These are phyloP conservation scores for Penicillium taxi DNA, from an alignment of 495 filamentous ascomycete species.

Conservation along the genomic window DNA sequence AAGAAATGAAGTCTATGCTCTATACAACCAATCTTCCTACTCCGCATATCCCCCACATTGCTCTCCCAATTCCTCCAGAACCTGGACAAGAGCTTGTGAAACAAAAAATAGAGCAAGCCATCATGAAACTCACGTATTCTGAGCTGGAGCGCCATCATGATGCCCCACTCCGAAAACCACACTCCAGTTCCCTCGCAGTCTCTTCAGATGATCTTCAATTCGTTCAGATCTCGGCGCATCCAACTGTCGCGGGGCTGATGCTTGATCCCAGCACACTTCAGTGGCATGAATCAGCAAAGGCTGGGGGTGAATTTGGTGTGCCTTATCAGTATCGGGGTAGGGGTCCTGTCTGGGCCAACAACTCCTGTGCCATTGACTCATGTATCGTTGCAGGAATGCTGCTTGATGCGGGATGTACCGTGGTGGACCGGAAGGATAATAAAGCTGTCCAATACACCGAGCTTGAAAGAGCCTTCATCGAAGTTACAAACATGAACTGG, in stretches of 20 bases:
- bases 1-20: no score
- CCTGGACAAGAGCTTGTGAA: slow-evolving; percentile 7
- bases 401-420: slow-evolving; percentile 32
- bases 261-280: slow-evolving; percentile 7
- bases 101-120: slow-evolving; percentile 20
- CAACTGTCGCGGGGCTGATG: slow-evolving; percentile 10
- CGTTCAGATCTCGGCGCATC: slow-evolving; percentile 11
- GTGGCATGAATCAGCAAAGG: no score
- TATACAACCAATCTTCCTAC: no score
- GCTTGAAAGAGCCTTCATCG: slow-evolving; percentile 26
- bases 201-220: slow-evolving; percentile 8
- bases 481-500: slow-evolving; percentile 28
- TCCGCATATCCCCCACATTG: no score
- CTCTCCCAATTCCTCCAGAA: no score
- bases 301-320: slow-evolving; percentile 7
- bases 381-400: slow-evolving; percentile 29
- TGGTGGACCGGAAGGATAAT: slow-evolving; percentile 20
- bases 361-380: slow-evolving; percentile 25
- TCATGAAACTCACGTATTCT: slow-evolving; percentile 24
- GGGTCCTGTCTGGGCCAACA: slow-evolving; percentile 17
- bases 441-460: slow-evolving; percentile 11
- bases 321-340: slow-evolving; percentile 22
- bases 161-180: slow-evolving; percentile 9
- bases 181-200: slow-evolving; percentile 11
- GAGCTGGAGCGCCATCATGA: slow-evolving; percentile 24